Percentiles rank a stretch among this genome's conserved stretches.
Conservation (phyloP, 2,329 filamentous ascomycete species). For the Clonostachys solani region DNA sequence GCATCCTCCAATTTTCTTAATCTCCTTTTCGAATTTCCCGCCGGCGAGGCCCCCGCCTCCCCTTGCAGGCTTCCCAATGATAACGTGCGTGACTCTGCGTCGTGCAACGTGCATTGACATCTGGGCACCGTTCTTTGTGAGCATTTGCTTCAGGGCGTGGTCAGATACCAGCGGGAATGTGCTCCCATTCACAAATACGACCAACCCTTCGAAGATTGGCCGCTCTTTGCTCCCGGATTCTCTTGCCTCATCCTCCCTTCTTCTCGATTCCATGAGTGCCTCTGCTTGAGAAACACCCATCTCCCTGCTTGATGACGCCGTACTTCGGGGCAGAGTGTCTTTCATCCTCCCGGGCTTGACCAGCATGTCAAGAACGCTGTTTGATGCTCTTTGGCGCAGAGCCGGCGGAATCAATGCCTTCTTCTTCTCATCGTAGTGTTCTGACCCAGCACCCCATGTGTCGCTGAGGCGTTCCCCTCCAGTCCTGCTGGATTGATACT, state of each 20-base stretch:
- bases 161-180: slow-evolving; percentile 80
- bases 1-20: slow-evolving; percentile 60
- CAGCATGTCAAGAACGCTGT: slow-evolving; percentile 52
- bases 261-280: slow-evolving; percentile 17
- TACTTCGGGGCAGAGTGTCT: not conserved
- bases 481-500: slow-evolving; percentile 56
- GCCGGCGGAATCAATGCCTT: slow-evolving; percentile 38
- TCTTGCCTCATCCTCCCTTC: slow-evolving; percentile 47
- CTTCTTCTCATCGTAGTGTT: slow-evolving; percentile 43
- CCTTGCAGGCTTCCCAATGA: slow-evolving; percentile 64
- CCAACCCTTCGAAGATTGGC: slow-evolving; percentile 63
- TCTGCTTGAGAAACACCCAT: slow-evolving; percentile 12
- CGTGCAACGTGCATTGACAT: slow-evolving; percentile 69
- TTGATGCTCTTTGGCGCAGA: slow-evolving; percentile 27
- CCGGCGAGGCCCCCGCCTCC: slow-evolving; percentile 73
- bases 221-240: slow-evolving; percentile 20
- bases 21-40: slow-evolving; percentile 78
- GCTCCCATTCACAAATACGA: slow-evolving; percentile 84
- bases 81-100: slow-evolving; percentile 78
- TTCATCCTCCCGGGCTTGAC: slow-evolving; percentile 37
- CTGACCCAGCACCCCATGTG: slow-evolving; percentile 59
- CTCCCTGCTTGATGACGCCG: not conserved
- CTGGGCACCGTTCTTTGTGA: slow-evolving; percentile 69
- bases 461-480: slow-evolving; percentile 60
- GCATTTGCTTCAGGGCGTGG: slow-evolving; percentile 75